Percentiles rank a stretch among this genome's conserved stretches.
These are phyloP conservation scores for Claviceps sp. DNA, from an alignment of 2,329 filamentous ascomycete genomes.

Conservation along the genomic window DNA sequence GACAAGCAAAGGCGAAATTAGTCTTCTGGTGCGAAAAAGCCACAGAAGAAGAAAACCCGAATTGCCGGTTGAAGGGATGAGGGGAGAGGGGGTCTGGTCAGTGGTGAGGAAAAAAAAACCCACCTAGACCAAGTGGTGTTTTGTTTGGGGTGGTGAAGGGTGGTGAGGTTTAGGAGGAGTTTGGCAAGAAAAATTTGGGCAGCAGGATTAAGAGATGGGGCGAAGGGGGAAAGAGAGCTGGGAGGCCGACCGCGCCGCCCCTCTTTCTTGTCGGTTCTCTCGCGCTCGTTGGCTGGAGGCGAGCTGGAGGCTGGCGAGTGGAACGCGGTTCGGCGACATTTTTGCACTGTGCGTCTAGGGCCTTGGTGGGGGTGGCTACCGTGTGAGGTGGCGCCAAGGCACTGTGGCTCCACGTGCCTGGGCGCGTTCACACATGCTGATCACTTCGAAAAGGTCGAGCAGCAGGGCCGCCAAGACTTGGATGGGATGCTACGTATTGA, in stretches of 20 bases:
- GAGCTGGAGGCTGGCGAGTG: background rate
- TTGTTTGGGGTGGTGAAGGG: slow-evolving; percentile 21
- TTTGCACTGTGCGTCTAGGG: too few species aligned
- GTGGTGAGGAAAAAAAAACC: slow-evolving; percentile 18
- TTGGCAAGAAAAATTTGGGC: slow-evolving; percentile 25
- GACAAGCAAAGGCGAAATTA: slow-evolving; percentile 14
- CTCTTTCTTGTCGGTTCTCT: background rate
- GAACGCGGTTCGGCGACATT: background rate
- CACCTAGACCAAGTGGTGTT: slow-evolving; percentile 20
- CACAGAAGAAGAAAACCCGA: slow-evolving; percentile 19
- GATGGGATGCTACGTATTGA: too few species aligned
- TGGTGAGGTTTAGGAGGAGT: slow-evolving; percentile 24
- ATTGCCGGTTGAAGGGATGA: slow-evolving; percentile 16
- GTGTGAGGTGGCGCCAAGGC: too few species aligned
- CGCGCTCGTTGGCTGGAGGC: background rate
- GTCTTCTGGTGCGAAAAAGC: slow-evolving; percentile 17
- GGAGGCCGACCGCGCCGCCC: background rate
- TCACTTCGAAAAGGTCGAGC: too few species aligned
- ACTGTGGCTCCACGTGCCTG: too few species aligned
- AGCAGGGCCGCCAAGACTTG: too few species aligned
- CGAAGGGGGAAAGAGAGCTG: slow-evolving; percentile 17
- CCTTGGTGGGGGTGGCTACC: too few species aligned
- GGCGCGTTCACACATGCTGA: too few species aligned
- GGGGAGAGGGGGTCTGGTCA: slow-evolving; percentile 17
- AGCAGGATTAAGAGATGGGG: slow-evolving; percentile 21